These are phyloP conservation scores for Leccinum olivaceopallidum DNA, from an alignment of 768 basidiomycete genomes.

Conservation along the genomic window DNA sequence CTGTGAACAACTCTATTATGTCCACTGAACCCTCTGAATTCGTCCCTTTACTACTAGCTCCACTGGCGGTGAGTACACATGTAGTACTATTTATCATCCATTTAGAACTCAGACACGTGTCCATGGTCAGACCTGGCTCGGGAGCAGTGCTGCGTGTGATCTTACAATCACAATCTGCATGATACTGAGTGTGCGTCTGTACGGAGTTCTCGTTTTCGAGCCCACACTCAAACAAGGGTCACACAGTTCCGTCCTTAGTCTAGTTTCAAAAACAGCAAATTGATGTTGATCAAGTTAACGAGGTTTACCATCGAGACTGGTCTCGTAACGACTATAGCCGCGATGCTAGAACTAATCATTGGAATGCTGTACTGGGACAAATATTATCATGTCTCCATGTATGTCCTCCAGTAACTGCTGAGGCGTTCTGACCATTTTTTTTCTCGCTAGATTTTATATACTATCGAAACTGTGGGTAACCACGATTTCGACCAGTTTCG, in stretches of 20 bases:
- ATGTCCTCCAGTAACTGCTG: too few relatives aligned
- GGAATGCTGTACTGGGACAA: neutral
- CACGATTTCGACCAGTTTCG: too few relatives aligned
- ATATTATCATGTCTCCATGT: slow-evolving; percentile 1
- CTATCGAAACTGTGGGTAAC: slow-evolving; percentile 8
- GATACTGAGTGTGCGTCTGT: too few relatives aligned
- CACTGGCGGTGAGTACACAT: slow-evolving; percentile 8
- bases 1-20: too few relatives aligned
- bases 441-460: too few relatives aligned
- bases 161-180: too few relatives aligned
- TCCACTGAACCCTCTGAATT: too few relatives aligned
- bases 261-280: neutral
- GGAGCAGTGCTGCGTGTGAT: neutral
- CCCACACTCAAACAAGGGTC: too few relatives aligned
- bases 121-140: slow-evolving; percentile 21
- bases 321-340: slow-evolving; percentile 11
- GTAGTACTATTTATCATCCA: neutral
- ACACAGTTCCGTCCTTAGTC: neutral
- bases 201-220: too few relatives aligned
- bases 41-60: neutral
- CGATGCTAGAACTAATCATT: slow-evolving; percentile 10
- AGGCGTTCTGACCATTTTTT: too few relatives aligned
- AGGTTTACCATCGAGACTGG: slow-evolving; percentile 20
- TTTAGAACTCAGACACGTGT: neutral
- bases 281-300: slow-evolving; percentile 4